Evolutionary conservation across 495 filamentous ascomycete species (phyloP).

Genomic region (Xylaria telfairii): DNA sequence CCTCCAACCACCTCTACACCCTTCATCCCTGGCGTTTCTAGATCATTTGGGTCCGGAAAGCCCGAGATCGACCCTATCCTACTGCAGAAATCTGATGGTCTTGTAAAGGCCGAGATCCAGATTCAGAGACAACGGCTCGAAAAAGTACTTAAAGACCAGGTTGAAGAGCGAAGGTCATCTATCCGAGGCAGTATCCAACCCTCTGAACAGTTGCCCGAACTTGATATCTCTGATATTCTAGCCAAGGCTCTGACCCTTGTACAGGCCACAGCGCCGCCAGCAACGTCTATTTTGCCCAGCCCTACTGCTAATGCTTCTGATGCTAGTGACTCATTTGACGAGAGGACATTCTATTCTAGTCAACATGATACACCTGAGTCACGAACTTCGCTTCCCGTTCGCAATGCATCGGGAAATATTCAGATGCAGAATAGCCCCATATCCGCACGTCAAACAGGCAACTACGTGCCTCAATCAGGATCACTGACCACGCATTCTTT

Average conservation of each 20-base stretch:
- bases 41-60: conserved; percentile 38
- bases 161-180: conserved; percentile 67
- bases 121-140: conserved; percentile 83
- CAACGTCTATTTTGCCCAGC: conserved; percentile 60
- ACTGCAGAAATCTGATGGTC: conserved; percentile 81
- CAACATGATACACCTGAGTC: conserved; percentile 61
- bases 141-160: conserved; percentile 72
- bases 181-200: conserved; percentile 60
- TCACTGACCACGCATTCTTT: conserved; percentile 25
- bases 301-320: conserved; percentile 60
- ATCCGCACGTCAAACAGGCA: conserved; percentile 16
- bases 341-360: conserved; percentile 96
- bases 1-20: conserved; percentile 35
- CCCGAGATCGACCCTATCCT: conserved; percentile 73
- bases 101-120: conserved; percentile 81
- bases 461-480: conserved; percentile 19
- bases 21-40: conserved; percentile 34
- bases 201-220: conserved; percentile 68
- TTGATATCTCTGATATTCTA: conserved; percentile 78
- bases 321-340: conserved; percentile 81
- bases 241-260: conserved; percentile 74
- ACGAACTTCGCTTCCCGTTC: conserved; percentile 47
- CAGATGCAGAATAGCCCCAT: conserved; percentile 41
- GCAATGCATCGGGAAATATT: conserved; percentile 51
- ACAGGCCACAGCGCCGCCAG: conserved; percentile 45